phyloP scores from a whole-genome alignment of 495 filamentous ascomycete genomes.

The Podospora sp. region DNA sequence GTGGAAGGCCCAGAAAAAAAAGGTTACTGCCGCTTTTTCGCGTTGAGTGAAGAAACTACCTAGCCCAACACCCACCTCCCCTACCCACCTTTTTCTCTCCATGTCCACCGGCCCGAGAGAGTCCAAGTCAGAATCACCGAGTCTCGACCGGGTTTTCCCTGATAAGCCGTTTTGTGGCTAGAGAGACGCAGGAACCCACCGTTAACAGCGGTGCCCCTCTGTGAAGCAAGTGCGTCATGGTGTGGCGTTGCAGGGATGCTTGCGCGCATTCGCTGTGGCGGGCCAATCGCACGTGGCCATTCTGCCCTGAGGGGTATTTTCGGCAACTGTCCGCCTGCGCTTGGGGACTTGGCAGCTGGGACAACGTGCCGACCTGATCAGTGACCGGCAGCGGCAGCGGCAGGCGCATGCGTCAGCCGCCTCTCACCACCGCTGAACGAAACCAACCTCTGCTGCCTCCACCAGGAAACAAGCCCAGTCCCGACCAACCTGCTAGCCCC shows the following conservation, averaged over 20 bases:
- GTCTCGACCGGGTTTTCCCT: slow-evolving; percentile 7
- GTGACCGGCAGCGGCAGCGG: not conserved
- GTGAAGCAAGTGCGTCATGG: slow-evolving; percentile 9
- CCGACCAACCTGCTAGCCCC: slow-evolving; percentile 16
- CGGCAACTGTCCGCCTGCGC: not conserved
- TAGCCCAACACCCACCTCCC: not conserved
- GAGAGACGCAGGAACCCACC: slow-evolving; percentile 3
- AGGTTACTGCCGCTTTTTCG: not conserved
- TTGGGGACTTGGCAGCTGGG: not conserved
- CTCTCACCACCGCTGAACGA: not conserved
- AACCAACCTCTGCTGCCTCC: slow-evolving; percentile 6
- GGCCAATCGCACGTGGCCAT: not conserved
- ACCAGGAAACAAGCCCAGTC: slow-evolving; percentile 5
- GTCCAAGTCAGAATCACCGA: slow-evolving; percentile 11
- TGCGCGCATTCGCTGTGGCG: not conserved
- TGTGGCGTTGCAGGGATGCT: slow-evolving; percentile 14
- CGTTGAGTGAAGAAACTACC: not conserved
- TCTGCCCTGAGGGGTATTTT: slow-evolving; percentile 3
- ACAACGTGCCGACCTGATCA: not conserved
- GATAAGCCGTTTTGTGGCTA: slow-evolving; percentile 9
- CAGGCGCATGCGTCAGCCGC: slow-evolving; percentile 17
- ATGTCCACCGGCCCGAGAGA: slow-evolving; percentile 13
- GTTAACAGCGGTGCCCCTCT: not conserved
- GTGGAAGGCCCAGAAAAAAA: slow-evolving; percentile 1
- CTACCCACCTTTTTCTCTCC: slow-evolving; percentile 10